phyloP scores from a whole-genome alignment of 768 basidiomycete species.

The Leccinum subtestaceum region DNA sequence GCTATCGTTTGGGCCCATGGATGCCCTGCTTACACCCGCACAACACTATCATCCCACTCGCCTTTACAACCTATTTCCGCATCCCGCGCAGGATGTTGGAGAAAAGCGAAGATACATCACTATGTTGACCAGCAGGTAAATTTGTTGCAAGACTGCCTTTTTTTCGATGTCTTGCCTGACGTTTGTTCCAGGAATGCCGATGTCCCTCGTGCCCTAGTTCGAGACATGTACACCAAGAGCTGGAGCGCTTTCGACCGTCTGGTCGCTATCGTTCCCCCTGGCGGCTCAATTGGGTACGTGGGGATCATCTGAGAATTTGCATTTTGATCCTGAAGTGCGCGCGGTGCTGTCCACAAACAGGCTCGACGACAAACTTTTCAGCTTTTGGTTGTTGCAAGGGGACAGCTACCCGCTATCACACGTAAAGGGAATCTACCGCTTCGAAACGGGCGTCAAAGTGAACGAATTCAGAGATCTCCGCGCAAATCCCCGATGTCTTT shows the following conservation, averaged over 20 bases:
- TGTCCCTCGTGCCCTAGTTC: slow-evolving; percentile 77
- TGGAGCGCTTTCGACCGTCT: slow-evolving; percentile 91
- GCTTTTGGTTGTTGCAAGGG: slow-evolving; percentile 83
- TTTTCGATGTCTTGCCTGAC: neutral
- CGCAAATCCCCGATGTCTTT: slow-evolving; percentile 82
- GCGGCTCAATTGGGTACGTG: slow-evolving; percentile 81
- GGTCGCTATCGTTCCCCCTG: slow-evolving; percentile 86
- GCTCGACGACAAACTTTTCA: slow-evolving; percentile 90
- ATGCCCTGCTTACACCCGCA: slow-evolving; percentile 71
- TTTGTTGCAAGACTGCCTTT: neutral
- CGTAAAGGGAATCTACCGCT: slow-evolving; percentile 83
- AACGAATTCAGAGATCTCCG: slow-evolving; percentile 86
- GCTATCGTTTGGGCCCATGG: slow-evolving; percentile 79
- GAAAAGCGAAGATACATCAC: slow-evolving; percentile 76
- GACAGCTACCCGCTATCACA: slow-evolving; percentile 74
- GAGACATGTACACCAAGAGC: slow-evolving; percentile 90
- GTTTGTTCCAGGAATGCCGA: slow-evolving; percentile 65
- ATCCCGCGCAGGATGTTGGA: slow-evolving; percentile 73
- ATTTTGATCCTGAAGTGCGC: neutral
- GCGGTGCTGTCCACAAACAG: slow-evolving; percentile 34
- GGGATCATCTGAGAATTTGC: slow-evolving; percentile 1
- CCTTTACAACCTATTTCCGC: slow-evolving; percentile 71
- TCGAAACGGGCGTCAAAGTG: slow-evolving; percentile 86
- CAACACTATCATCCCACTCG: slow-evolving; percentile 73
- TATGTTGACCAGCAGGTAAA: slow-evolving; percentile 66